A percentile compares a stretch with the other conserved stretches of the same genome.
Evolutionary conservation across 139 green algal genomes (phyloP).

Genomic region (Haematococcus lacustris): DNA sequence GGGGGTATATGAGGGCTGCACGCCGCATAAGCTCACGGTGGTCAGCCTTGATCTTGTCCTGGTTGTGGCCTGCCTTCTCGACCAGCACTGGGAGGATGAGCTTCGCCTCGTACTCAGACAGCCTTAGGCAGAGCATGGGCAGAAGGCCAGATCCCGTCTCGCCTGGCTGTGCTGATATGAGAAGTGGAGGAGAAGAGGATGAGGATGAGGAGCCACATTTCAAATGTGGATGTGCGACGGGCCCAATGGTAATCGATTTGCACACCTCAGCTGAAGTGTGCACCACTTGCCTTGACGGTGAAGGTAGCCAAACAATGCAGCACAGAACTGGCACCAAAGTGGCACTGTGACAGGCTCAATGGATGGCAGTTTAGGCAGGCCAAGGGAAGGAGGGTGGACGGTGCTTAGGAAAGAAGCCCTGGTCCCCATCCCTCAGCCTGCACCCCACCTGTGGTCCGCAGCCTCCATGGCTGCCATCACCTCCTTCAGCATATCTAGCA

Average conservation of each 20-base stretch:
- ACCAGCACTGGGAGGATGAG: conserved; percentile 84
- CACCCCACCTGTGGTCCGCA: neutral
- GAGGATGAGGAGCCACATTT: no score
- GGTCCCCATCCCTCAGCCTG: neutral
- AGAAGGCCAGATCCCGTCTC: no score
- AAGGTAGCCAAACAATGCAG: no score
- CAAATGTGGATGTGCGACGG: no score
- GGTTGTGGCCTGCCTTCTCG: conserved; percentile 89
- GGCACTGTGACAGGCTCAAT: neutral
- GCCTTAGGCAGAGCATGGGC: no score
- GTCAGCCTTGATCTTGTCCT: conserved; percentile 45
- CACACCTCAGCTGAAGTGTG: no score
- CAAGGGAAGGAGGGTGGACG: no score
- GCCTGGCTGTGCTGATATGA: no score
- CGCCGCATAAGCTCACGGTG: conserved; percentile 74
- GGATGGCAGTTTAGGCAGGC: neutral
- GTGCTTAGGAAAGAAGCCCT: no score
- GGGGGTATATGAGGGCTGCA: conserved; percentile 43
- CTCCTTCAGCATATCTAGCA: conserved; percentile 59
- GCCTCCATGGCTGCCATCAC: conserved; percentile 47
- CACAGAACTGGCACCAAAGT: neutral
- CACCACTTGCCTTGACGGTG: no score
- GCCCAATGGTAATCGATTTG: no score
- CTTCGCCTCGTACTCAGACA: conserved; percentile 82
- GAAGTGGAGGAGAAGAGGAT: no score